phyloP scores from a whole-genome alignment of 352 stramenopile genomes.

The Globisporangium uncinulatum region DNA sequence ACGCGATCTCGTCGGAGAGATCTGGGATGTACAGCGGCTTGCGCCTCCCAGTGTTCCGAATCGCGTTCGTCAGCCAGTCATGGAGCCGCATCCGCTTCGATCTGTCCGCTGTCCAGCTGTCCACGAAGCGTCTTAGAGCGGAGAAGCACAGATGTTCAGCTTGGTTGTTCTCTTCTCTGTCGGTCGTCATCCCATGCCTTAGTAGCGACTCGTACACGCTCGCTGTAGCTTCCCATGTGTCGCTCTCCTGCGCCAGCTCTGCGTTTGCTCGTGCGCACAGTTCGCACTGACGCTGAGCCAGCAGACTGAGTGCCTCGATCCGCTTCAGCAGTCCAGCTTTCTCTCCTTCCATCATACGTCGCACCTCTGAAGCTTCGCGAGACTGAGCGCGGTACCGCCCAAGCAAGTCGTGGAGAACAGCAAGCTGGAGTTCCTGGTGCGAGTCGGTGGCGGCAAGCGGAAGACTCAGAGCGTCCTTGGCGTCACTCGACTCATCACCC shows the following conservation, averaged over 20 bases:
- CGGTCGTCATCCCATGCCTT: slow-evolving; percentile 13
- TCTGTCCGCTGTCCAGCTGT: slow-evolving; percentile 66
- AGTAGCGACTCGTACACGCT: slow-evolving; percentile 43
- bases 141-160: slow-evolving; percentile 55
- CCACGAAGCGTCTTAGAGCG: slow-evolving; percentile 46
- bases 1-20: slow-evolving; percentile 53
- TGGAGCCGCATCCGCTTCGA: slow-evolving; percentile 65
- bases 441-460: slow-evolving; percentile 13
- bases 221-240: slow-evolving; percentile 39
- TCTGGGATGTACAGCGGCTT: slow-evolving; percentile 52
- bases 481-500: neutral
- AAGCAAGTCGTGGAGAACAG: slow-evolving; percentile 45
- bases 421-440: slow-evolving; percentile 47
- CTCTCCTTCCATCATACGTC: slow-evolving; percentile 28
- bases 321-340: slow-evolving; percentile 33
- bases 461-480: slow-evolving; percentile 2
- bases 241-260: slow-evolving; percentile 20
- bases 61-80: slow-evolving; percentile 69
- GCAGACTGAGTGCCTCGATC: slow-evolving; percentile 27
- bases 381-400: slow-evolving; percentile 41
- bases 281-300: slow-evolving; percentile 24
- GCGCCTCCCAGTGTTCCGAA: slow-evolving; percentile 45
- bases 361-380: slow-evolving; percentile 29
- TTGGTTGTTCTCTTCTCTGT: slow-evolving; percentile 33
- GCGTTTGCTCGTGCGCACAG: slow-evolving; percentile 22